A percentile compares a stretch with the other conserved stretches of the same genome.
Evolutionary conservation across 352 stramenopile species (phyloP).

Genomic region (Aphanomyces euteiches): DNA sequence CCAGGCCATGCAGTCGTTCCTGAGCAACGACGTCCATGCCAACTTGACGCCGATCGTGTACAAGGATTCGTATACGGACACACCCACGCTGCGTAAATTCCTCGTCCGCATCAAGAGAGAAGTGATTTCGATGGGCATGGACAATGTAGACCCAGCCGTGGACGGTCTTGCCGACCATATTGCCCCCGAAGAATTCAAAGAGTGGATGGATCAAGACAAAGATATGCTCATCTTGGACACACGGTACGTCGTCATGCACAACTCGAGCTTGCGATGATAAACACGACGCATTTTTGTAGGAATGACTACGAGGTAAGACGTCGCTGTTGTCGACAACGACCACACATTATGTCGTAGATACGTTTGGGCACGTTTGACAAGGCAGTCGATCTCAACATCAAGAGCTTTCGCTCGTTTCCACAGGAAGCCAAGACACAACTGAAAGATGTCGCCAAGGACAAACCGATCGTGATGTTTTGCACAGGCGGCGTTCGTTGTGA

Average conservation of each 20-base stretch:
- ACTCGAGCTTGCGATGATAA: slow-evolving; percentile 29
- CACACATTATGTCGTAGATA: slow-evolving; percentile 28
- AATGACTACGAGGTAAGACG: slow-evolving; percentile 64
- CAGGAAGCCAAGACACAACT: slow-evolving; percentile 40
- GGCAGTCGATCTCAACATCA: slow-evolving; percentile 61
- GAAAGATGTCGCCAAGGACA: slow-evolving; percentile 55
- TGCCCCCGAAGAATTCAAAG: slow-evolving; percentile 56
- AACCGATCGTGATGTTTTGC: slow-evolving; percentile 79
- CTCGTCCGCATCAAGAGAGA: slow-evolving; percentile 74
- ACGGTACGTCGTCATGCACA: slow-evolving; percentile 48
- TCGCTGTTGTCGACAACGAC: not conserved
- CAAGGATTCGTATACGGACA: slow-evolving; percentile 57
- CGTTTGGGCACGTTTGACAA: slow-evolving; percentile 70
- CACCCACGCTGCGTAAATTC: slow-evolving; percentile 59
- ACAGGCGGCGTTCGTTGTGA: slow-evolving; percentile 71
- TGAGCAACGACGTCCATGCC: slow-evolving; percentile 39
- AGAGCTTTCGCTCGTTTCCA: slow-evolving; percentile 65
- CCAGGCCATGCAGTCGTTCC: slow-evolving; percentile 45
- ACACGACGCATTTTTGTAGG: slow-evolving; percentile 30
- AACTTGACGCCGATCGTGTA: slow-evolving; percentile 51
- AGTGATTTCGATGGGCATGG: slow-evolving; percentile 75
- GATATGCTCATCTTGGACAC: slow-evolving; percentile 69
- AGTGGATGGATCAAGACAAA: slow-evolving; percentile 56
- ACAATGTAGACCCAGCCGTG: slow-evolving; percentile 46
- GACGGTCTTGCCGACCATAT: slow-evolving; percentile 53